These are phyloP conservation scores for Pseudovirgaria hyperparasitica DNA, from an alignment of 2,329 filamentous ascomycete genomes.

Conservation along the genomic window DNA sequence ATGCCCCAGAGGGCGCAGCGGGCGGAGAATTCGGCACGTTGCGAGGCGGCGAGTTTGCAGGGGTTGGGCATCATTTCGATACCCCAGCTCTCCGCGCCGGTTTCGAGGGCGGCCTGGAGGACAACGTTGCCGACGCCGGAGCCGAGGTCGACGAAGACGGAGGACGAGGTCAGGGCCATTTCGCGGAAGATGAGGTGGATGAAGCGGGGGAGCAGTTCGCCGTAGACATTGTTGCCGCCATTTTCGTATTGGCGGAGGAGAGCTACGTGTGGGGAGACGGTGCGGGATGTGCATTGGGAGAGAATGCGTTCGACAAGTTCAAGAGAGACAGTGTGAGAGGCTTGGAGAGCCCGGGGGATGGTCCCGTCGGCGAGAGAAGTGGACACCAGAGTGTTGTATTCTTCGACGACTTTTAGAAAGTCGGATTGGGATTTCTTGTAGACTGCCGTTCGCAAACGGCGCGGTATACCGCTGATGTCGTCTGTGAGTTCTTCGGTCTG, in stretches of 20 bases:
- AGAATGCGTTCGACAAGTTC: constrained; percentile 62
- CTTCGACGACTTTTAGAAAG: constrained; percentile 59
- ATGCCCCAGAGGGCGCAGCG: constrained; percentile 85
- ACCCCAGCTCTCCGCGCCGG: constrained; percentile 89
- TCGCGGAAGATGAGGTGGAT: constrained; percentile 70
- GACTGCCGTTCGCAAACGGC: constrained; percentile 63
- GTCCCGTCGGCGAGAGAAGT: constrained; percentile 55
- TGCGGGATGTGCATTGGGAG: constrained; percentile 79
- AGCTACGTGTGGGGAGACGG: constrained; percentile 80
- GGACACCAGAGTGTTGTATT: constrained; percentile 64
- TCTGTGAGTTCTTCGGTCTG: constrained; percentile 57
- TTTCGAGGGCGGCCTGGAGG: constrained; percentile 82
- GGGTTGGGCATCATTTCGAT: constrained; percentile 94
- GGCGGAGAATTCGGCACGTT: constrained; percentile 72
- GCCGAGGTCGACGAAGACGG: constrained; percentile 87
- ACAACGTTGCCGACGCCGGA: constrained; percentile 95
- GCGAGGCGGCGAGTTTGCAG: constrained; percentile 66
- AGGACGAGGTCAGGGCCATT: constrained; percentile 64
- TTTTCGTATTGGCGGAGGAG: constrained; percentile 75
- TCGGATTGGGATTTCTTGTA: constrained; percentile 52
- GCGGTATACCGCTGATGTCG: constrained; percentile 59
- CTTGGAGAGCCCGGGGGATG: constrained; percentile 58
- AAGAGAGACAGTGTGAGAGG: constrained; percentile 55
- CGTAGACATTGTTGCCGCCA: constrained; percentile 88
- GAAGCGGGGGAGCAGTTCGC: constrained; percentile 78